Evolutionary conservation across 495 filamentous ascomycete species (phyloP).

Genomic region (Penicillium daleae): DNA sequence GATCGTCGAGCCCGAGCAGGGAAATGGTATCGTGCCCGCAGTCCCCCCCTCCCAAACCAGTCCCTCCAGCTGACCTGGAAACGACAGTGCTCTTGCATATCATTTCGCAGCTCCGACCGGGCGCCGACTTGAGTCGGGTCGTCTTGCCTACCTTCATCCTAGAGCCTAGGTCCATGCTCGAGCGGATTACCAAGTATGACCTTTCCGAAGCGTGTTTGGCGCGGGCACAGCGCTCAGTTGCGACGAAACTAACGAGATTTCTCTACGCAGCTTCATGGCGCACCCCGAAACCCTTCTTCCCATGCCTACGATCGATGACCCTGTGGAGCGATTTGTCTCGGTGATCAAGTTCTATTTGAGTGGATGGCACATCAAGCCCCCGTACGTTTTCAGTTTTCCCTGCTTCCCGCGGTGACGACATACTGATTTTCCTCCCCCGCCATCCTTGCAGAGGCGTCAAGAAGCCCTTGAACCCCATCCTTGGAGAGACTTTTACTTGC

Average conservation of each 20-base stretch:
- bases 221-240: neutral
- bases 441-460: slow-evolving; percentile 77
- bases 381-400: slow-evolving; percentile 60
- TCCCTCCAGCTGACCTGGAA: neutral
- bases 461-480: slow-evolving; percentile 95
- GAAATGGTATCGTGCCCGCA: slow-evolving; percentile 49
- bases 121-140: slow-evolving; percentile 92
- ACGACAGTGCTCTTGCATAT: slow-evolving; percentile 83
- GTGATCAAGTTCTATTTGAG: slow-evolving; percentile 98
- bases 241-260: slow-evolving; percentile 6
- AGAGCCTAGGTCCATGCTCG: slow-evolving; percentile 95
- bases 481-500: slow-evolving; percentile 93
- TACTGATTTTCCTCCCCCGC: slow-evolving; percentile 7
- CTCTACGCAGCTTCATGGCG: slow-evolving; percentile 85
- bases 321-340: slow-evolving; percentile 84
- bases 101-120: slow-evolving; percentile 93
- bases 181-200: slow-evolving; percentile 93
- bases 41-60: neutral
- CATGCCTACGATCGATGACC: slow-evolving; percentile 86
- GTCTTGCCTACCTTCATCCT: slow-evolving; percentile 97
- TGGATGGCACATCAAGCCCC: slow-evolving; percentile 98
- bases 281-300: slow-evolving; percentile 94
- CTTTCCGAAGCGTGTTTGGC: neutral
- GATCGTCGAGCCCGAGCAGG: slow-evolving; percentile 70
- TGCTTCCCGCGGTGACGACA: neutral